Base-by-base conservation (phyloP, 257 asterid species). In the Gentiana macrophylla region DNA sequence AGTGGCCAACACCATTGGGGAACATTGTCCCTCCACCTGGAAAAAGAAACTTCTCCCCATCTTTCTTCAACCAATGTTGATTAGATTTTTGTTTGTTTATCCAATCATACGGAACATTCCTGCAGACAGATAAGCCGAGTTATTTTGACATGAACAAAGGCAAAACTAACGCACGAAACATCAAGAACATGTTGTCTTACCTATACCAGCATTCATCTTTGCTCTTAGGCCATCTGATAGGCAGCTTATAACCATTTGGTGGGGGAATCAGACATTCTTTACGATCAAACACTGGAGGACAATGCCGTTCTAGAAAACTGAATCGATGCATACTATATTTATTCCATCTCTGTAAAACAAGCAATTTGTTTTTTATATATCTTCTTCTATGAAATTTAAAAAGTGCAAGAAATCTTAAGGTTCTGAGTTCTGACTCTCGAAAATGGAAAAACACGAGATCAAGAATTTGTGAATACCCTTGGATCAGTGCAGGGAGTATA, bases 1-100 rank as follows among this genome's bases (percentile, higher is more conserved):
- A 87, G 12, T 70, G 64, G 55, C 95, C 77, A 10, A 91, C 98
- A 59, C 98, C 98, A 45, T 91, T 75, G 0, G 97, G 98, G 62
- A 87, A 91, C 98, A 91, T 91, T 52, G 98, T 91, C 56, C 98
- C 97, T 12, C 98, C 98, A 41, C 98, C 98, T 2, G 98, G 98
- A 74, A 91, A 91, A 57, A 74, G 74, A 75, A 91, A 91, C 73
- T 87, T 91, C 57, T 88, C 97, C 62, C 95, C 98, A 72, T 84
- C 90, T 74, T 91, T 91, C 79, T 72, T 71, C 56, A 91, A 79
- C 98, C 98, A 91, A 64, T 91, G 98, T 35, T 24, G 24, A 24
- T 24, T 24, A 24, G 24, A 24, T 24, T 24, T 24, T 24, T 24
- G 24, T 24, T 24, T 87, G 96, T 83, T 84, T 62, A 91, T 91